Conservation (phyloP, 495 filamentous ascomycete species). For the Aspergillus taichungensis region DNA sequence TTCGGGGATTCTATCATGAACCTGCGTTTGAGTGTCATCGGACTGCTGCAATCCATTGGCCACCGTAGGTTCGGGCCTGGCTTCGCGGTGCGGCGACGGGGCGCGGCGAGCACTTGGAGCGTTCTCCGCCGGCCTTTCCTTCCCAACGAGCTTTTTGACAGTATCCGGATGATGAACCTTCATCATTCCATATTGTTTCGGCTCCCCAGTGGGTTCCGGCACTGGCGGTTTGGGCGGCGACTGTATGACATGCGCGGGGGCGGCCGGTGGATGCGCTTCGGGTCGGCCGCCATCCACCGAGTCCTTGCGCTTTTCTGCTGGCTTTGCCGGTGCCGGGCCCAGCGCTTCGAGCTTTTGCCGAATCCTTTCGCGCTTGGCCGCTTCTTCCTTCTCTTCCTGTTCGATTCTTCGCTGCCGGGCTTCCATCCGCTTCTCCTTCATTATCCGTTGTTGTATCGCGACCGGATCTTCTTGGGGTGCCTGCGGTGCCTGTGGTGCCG, state of each 20-base stretch:
- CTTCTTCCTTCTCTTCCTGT: slow-evolving; percentile 72
- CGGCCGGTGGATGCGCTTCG: slow-evolving; percentile 14
- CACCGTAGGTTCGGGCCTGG: slow-evolving; percentile 20
- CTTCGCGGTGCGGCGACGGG: slow-evolving; percentile 27
- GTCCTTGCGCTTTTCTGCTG: slow-evolving; percentile 39
- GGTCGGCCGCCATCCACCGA: slow-evolving; percentile 19
- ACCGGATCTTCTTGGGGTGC: slow-evolving; percentile 47
- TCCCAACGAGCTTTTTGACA: slow-evolving; percentile 36
- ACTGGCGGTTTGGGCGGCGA: slow-evolving; percentile 47
- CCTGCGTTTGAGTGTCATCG: slow-evolving; percentile 12
- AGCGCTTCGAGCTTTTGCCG: slow-evolving; percentile 72
- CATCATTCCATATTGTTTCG: slow-evolving; percentile 52
- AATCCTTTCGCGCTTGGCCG: slow-evolving; percentile 72
- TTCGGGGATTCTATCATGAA: slow-evolving; percentile 13
- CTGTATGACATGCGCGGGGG: slow-evolving; percentile 16
- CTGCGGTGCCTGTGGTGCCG: slow-evolving; percentile 21
- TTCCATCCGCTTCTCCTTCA: slow-evolving; percentile 71
- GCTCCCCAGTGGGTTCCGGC: slow-evolving; percentile 42
- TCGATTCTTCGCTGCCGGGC: slow-evolving; percentile 73
- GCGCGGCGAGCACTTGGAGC: slow-evolving; percentile 20
- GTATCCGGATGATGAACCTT: slow-evolving; percentile 46
- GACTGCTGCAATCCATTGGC: slow-evolving; percentile 20
- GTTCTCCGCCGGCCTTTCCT: slow-evolving; percentile 32
- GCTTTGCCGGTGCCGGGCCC: slow-evolving; percentile 53
- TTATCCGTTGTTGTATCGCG: slow-evolving; percentile 68